These are phyloP conservation scores for Starmerella stellata DNA, from an alignment of 805 yeast species.

Conservation along the genomic window DNA sequence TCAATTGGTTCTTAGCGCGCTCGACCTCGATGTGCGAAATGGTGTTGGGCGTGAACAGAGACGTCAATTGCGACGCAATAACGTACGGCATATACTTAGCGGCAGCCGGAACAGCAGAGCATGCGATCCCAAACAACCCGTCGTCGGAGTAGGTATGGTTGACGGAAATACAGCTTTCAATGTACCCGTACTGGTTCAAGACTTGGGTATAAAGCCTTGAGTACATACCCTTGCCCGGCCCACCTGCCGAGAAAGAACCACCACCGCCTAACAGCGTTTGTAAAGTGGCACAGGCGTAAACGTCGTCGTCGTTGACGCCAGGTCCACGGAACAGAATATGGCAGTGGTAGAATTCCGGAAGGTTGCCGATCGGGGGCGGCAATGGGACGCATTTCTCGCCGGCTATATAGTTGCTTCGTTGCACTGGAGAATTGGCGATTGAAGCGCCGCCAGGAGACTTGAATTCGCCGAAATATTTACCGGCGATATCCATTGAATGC, in stretches of 20 bases:
- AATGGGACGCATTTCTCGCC: conserved; percentile 39
- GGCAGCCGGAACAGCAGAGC: conserved; percentile 71
- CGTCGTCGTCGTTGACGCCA: conserved; percentile 65
- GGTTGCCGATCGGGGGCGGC: conserved; percentile 39
- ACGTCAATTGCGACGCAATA: conserved; percentile 44
- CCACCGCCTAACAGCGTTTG: conserved; percentile 93
- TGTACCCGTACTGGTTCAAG: conserved; percentile 73
- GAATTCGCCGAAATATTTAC: conserved; percentile 49
- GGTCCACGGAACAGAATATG: conserved; percentile 79
- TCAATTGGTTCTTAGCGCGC: conserved; percentile 83
- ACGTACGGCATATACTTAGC: conserved; percentile 71
- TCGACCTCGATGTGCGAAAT: conserved; percentile 54
- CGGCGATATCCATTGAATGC: conserved; percentile 45
- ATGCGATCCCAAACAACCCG: conserved; percentile 77
- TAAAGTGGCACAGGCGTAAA: conserved; percentile 75
- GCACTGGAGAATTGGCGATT: conserved; percentile 7
- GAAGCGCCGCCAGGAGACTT: conserved; percentile 16
- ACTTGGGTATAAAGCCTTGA: conserved; percentile 83
- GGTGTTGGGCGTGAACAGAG: conserved; percentile 38
- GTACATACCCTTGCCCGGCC: conserved; percentile 98
- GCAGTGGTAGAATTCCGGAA: conserved; percentile 68
- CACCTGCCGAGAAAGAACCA: conserved; percentile 94
- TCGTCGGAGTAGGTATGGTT: conserved; percentile 80
- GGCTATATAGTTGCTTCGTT: conserved; percentile 37
- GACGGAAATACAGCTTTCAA: conserved; percentile 74